phyloP scores from a whole-genome alignment of 78 protist genomes.

The Chrysochromulina tobinii region DNA sequence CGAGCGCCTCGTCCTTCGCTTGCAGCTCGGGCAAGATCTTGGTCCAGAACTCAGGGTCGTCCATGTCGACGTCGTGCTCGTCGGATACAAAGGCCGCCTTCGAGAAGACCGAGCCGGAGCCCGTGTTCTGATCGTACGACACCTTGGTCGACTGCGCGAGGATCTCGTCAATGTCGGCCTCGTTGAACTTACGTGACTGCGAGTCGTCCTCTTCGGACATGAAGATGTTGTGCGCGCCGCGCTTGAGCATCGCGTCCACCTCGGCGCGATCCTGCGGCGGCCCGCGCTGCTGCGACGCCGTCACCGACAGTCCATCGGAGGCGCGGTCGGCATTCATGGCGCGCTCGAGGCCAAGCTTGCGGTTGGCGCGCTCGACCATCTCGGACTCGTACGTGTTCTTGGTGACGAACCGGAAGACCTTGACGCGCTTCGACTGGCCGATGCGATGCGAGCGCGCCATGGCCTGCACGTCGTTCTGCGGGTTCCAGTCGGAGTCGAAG shows the following conservation, averaged over 20 bases:
- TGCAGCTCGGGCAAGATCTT: conserved; percentile 37
- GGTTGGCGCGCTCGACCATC: conserved; percentile 60
- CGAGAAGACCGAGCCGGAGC: conserved; percentile 40
- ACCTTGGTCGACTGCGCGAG: background rate
- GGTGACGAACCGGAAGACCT: conserved; percentile 61
- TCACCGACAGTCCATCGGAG: background rate
- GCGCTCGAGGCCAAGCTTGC: conserved; percentile 62
- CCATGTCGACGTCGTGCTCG: conserved; percentile 4
- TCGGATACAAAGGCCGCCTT: conserved; percentile 53
- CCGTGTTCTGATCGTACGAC: background rate
- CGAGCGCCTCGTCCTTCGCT: background rate
- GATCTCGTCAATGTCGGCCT: conserved; percentile 56
- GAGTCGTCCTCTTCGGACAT: background rate
- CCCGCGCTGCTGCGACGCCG: background rate
- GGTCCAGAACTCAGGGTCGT: conserved; percentile 58
- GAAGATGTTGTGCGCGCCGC: conserved; percentile 54
- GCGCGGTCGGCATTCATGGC: conserved; percentile 43
- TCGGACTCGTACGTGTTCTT: conserved; percentile 52
- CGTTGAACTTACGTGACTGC: background rate
- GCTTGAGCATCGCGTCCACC: conserved; percentile 42
- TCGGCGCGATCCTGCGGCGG: conserved; percentile 13
- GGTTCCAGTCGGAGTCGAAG: conserved; percentile 84
- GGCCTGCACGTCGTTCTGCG: conserved; percentile 65
- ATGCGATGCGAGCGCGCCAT: conserved; percentile 64
- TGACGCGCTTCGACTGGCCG: conserved; percentile 53